Evolutionary conservation across 2,329 filamentous ascomycete species (phyloP), one percentile per base, ranked within the genome.

Genomic region (Penicillium sp.): DNA sequence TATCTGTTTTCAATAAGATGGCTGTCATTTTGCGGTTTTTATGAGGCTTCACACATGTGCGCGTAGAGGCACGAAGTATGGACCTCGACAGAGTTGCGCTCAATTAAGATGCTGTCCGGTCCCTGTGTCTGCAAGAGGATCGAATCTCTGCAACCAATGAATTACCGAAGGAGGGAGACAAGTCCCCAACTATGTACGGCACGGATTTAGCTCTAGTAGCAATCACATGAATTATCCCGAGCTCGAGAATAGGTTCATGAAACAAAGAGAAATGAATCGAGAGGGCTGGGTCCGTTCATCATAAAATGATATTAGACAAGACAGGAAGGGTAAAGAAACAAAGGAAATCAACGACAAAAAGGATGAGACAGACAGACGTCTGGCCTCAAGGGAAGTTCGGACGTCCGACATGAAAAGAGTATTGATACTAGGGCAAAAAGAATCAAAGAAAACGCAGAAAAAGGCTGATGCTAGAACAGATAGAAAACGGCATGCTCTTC

Each of bases 391-490:
- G 42, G 16, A 8, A 34, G 43, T 40, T 51, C 20, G 48, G 51
- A 32, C 52, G 44, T 40, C 48, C 48, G 42, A 20, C 49, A 53
- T 45, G 42, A 47, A 58, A 54, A 60, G 50, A 53, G 59, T 61
- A 64, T 62, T 46, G 52, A 65, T 63, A 67, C 51, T 53, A 26
- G 31, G 50, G 40, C 49, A 44, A 50, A 55, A 52, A 54, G n/a
- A 57, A 22, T 39, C 50, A 60, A 61, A 59, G 44, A 26, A 57
- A 42, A 62, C 59, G 58, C 42, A 58, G 49, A 32, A 58, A 60
- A 63, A 60, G 58, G 67, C 64, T 65, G 64, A 68, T 67, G 66
- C 63, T 65, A 57, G 44, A 62, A 66, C 48, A 56, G 34, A 61
- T 50, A 59, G 62, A 61, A 60, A 61, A 65, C 55, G 61, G 57